A percentile compares a stretch with the other conserved stretches of the same genome.
phyloP scores from a whole-genome alignment of 345 rosid genomes.

The Brassica carinata region DNA sequence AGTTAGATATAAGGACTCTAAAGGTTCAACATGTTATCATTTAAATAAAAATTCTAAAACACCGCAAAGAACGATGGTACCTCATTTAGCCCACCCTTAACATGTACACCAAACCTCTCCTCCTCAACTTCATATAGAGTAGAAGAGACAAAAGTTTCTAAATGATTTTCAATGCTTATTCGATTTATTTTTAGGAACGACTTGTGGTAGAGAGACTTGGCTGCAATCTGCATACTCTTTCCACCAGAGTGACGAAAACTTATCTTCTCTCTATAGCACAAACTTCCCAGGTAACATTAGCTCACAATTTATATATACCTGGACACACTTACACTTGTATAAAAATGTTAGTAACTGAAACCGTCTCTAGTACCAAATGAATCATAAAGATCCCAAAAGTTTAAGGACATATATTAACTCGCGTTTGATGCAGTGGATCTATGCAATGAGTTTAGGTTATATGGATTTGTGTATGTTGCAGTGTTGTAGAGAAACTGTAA shows the following conservation, averaged over 20 bases:
- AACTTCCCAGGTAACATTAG: background rate
- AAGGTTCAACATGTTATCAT: too few species aligned
- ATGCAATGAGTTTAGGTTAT: background rate
- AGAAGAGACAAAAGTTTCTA: conserved; percentile 10
- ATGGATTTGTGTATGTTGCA: background rate
- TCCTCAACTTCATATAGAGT: background rate
- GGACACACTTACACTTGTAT: too few species aligned
- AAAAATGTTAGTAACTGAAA: too few species aligned
- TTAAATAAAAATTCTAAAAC: too few species aligned
- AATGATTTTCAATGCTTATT: conserved; percentile 39
- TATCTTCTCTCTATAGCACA: conserved; percentile 77
- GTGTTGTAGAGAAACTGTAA: background rate
- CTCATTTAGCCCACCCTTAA: too few species aligned
- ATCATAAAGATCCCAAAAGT: too few species aligned
- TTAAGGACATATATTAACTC: background rate
- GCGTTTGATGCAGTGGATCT: background rate
- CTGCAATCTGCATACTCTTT: conserved; percentile 97
- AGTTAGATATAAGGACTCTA: too few species aligned
- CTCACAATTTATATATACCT: too few species aligned
- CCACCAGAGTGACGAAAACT: conserved; percentile 93
- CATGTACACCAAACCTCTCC: background rate
- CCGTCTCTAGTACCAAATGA: too few species aligned
- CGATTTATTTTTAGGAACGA: conserved; percentile 42
- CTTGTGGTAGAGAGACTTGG: conserved; percentile 66
- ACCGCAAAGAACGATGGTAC: too few species aligned